Evolutionary conservation across 805 yeast species (phyloP).

Genomic region (Candida xiaguanensis): DNA sequence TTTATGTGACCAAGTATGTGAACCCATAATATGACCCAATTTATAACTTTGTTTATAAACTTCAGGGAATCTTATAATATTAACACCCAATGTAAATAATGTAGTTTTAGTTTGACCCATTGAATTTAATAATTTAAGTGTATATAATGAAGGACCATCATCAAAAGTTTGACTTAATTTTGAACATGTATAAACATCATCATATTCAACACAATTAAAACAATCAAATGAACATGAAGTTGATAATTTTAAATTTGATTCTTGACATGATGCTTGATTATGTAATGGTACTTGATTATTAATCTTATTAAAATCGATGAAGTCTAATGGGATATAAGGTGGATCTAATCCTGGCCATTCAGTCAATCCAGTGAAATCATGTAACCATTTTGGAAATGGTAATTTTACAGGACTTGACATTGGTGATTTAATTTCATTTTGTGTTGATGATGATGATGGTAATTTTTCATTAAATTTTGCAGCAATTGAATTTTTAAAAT

Average conservation of each 20-base stretch:
- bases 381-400: constrained; percentile 79
- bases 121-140: constrained; percentile 54
- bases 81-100: constrained; percentile 81
- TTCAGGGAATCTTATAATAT: constrained; percentile 74
- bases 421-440: constrained; percentile 1
- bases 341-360: constrained; percentile 88
- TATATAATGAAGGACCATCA: constrained; percentile 85
- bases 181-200: constrained; percentile 76
- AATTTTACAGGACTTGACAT: constrained; percentile 11
- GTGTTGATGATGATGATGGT: neutral
- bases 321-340: constrained; percentile 80
- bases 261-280: constrained; percentile 56
- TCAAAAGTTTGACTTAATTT: constrained; percentile 84
- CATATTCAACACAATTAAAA: constrained; percentile 66
- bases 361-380: constrained; percentile 64
- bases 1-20: constrained; percentile 92
- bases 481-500: neutral
- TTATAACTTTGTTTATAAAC: constrained; percentile 53
- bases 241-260: constrained; percentile 6
- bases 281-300: constrained; percentile 36
- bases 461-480: neutral
- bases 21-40: constrained; percentile 75
- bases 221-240: constrained; percentile 79
- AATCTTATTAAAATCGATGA: constrained; percentile 53
- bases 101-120: constrained; percentile 54